Percentiles rank a stretch among this genome's conserved stretches.
Evolutionary conservation across 73 alveolate species (phyloP).

Genomic region (Symbiodinium natans): DNA sequence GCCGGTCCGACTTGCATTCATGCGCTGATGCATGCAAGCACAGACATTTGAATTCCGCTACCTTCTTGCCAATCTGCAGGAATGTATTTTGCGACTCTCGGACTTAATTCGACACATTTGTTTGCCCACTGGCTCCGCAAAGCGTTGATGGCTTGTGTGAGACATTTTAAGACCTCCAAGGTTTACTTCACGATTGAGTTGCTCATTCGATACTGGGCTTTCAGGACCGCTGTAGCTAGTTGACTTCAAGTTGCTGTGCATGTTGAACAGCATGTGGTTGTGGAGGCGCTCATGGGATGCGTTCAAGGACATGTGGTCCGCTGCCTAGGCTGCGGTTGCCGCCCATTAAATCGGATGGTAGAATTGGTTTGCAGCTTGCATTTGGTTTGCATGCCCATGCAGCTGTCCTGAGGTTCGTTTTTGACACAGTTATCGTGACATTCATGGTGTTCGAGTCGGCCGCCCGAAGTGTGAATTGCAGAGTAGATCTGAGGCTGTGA

Average conservation of each 20-base stretch:
- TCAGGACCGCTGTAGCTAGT: neutral
- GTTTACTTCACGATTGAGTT: neutral
- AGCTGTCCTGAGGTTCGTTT: neutral
- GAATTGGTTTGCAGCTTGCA: too few relatives aligned
- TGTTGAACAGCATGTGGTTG: neutral
- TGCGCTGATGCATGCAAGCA: neutral
- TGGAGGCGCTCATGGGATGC: slow-evolving; percentile 1
- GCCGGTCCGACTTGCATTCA: too few relatives aligned
- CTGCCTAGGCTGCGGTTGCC: neutral
- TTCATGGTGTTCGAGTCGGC: neutral
- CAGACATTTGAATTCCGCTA: too few relatives aligned
- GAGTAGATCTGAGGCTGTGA: neutral
- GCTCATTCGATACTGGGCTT: neutral
- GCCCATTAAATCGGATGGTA: too few relatives aligned
- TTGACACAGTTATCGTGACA: neutral
- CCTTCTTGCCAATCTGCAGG: neutral
- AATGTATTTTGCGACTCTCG: neutral
- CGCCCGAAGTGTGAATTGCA: neutral
- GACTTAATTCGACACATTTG: neutral
- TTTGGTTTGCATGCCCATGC: too few relatives aligned
- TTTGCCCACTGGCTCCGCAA: neutral
- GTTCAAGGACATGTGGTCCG: neutral
- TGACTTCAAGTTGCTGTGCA: neutral
- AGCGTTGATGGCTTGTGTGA: neutral
- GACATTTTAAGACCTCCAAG: neutral